phyloP scores from a whole-genome alignment of 495 filamentous ascomycete genomes.

The Bathelium albidoporum region DNA sequence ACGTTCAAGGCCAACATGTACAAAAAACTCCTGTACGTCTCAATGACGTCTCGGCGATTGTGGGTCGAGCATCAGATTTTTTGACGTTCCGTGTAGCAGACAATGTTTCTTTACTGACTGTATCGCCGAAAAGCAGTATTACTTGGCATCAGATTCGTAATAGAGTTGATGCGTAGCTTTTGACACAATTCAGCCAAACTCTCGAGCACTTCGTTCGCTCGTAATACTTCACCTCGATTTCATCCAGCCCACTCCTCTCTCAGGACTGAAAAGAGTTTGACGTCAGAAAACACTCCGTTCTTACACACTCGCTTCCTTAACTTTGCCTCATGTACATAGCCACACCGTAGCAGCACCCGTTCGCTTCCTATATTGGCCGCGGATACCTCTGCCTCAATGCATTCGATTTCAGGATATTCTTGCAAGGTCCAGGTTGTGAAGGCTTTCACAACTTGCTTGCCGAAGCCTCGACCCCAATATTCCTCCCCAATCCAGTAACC shows the following conservation, averaged over 20 bases:
- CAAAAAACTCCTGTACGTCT: no score
- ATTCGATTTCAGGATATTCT: slow-evolving; percentile 13
- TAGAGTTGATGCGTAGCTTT: no score
- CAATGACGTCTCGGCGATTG: no score
- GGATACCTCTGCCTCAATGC: slow-evolving; percentile 18
- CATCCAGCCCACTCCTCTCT: slow-evolving; percentile 8
- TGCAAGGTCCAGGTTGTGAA: slow-evolving; percentile 25
- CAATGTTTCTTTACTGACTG: no score
- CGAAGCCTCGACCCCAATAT: slow-evolving; percentile 23
- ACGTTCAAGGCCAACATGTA: no score
- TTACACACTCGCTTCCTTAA: slow-evolving; percentile 21
- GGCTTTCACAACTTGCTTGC: slow-evolving; percentile 17
- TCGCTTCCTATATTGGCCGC: slow-evolving; percentile 23
- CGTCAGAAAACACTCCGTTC: slow-evolving; percentile 21
- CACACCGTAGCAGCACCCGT: slow-evolving; percentile 20
- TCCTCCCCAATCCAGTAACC: slow-evolving; percentile 31
- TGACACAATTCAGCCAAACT: no score
- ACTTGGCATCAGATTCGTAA: no score
- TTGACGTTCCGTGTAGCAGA: no score
- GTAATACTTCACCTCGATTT: neutral
- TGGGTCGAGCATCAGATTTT: no score
- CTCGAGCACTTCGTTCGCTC: no score
- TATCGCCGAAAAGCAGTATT: no score
- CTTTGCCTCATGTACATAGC: slow-evolving; percentile 23
- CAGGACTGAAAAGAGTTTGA: slow-evolving; percentile 13